Base-by-base conservation (phyloP, 371 early-diverging fungal genomes). In the Mucor indicus region DNA sequence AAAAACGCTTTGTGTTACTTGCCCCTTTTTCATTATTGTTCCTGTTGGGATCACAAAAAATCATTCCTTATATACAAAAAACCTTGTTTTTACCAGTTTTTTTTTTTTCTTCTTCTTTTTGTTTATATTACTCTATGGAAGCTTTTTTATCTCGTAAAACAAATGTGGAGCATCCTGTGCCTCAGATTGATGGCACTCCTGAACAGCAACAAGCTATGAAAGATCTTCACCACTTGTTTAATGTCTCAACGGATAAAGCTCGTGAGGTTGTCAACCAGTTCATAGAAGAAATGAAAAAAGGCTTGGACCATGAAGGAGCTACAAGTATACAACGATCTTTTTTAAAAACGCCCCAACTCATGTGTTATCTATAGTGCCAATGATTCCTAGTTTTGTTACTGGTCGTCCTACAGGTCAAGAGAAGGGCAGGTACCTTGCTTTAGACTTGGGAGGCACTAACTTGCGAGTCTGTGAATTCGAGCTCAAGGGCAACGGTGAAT, bases 391-490 rank as follows among this genome's bases (percentile, higher is more conserved):
- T n/a, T 95, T 77, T 70, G 92, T 95, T 38, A 75, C 77, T 19
- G 72, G 81, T 15, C 71, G 80, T 11, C 95, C 95, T 7, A 85
- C 81, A 12, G 93, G 93, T 25, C 55, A 79, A 53, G 95, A 95
- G 60, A 79, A 61, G 17, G 96, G 95, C 35, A 73, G 76, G 12
- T 92, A 80, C 60, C 77, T 97, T 35, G 93, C 93, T 6, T 75
- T 97, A 43, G 96, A 96, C 65, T 67, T 96, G 17, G 98, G 96
- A 38, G 96, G 96, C 40, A 91, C 93, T 36, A 91, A 93, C 62
- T 76, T 96, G 52, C 85, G 98, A 10, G 91, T 96, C 1, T 91
- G 90, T 60, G 79, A 41, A 36, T 41, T 55, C 24, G 55, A 55
- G 25, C 19, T 48, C 7, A 42, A 37, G 16, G 48, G 44, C 2